These are phyloP conservation scores for Monosporascus sp. DNA, from an alignment of 2,329 filamentous ascomycete genomes.

Conservation along the genomic window DNA sequence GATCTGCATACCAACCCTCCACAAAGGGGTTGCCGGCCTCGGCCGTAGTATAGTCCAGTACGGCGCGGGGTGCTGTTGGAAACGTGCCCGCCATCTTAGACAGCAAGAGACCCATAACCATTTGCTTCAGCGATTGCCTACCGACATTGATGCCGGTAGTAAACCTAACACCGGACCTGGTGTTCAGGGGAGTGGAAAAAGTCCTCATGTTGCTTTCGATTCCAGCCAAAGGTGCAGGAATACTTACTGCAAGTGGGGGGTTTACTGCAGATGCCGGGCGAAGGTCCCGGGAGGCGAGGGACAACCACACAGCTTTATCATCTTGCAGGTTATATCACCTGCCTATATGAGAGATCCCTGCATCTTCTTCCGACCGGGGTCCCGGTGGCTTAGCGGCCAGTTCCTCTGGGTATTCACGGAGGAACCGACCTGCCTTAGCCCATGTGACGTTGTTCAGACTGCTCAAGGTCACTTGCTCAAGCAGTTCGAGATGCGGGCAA, in stretches of 20 bases:
- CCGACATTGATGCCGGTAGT: not conserved
- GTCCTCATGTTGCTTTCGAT: not conserved
- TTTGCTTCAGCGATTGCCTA: not conserved
- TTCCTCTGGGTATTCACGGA: no score
- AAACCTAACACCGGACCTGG: not conserved
- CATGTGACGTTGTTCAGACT: not conserved
- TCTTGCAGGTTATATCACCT: no score
- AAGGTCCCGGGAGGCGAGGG: no score
- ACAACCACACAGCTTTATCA: no score
- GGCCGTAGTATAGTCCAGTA: slow-evolving; percentile 31
- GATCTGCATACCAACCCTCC: slow-evolving; percentile 45
- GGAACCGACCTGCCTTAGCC: not conserved
- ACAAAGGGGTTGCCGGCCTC: slow-evolving; percentile 43
- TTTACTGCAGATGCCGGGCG: no score
- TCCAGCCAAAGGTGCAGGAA: no score
- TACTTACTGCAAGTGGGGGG: no score
- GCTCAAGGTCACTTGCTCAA: not conserved
- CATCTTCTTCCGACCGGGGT: no score
- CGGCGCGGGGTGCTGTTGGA: not conserved
- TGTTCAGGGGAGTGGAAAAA: not conserved
- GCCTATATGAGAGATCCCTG: no score
- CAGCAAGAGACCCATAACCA: slow-evolving; percentile 2
- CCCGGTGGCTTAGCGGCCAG: no score
- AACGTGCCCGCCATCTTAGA: slow-evolving; percentile 1
- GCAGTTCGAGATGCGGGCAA: not conserved